Evolutionary conservation across 192 early-diverging fungal genomes (phyloP), one percentile per base, ranked within the genome.

Genomic region (Globomyces pollinis-pini): DNA sequence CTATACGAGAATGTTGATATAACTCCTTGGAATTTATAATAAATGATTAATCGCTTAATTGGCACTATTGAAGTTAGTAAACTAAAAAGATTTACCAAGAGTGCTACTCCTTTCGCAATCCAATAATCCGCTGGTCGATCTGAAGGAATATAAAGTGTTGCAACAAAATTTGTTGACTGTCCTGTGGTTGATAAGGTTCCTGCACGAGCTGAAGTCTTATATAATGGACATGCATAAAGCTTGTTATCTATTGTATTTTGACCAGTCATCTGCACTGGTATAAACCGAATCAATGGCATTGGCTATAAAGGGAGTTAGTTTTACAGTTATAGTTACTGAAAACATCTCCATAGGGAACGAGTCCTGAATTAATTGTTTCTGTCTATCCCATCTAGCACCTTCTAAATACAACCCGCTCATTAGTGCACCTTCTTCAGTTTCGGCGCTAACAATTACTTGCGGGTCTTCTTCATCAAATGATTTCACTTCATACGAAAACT

Each of bases 311-410:
- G n/a, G n/a, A n/a, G n/a, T n/a, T n/a, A n/a, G n/a, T n/a, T n/a
- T n/a, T n/a, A 20, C 24, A 33, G 31, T 2, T 39, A 53, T 16
- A 64, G 66, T 23, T 66, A 83, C 81, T 54, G 81, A 78, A 60
- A 66, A 78, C 81, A 83, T 83, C 57, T 83, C 81, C 81, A 83
- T 83, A 5, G 81, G 73, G 56, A 75, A 77, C 29, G 81, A 78
- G 44, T 83, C 81, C 55, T 81, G 78, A 4, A 83, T 29, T 15
- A 72, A n/a, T 21, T 66, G 35, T 36, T 70, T 71, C 32, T 79
- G 71, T 28, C 64, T 32, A 66, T 83, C 81, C 75, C 78, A 83
- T 45, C 78, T 50, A 1, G 81, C 81, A 6, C 81, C 81, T 64
- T 83, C 81, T 35, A 83, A 68, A 36, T 63, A 83, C 39, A 83